Evolutionary conservation across 106 monocot species (phyloP).

Genomic region (Dendrobium catenatum): DNA sequence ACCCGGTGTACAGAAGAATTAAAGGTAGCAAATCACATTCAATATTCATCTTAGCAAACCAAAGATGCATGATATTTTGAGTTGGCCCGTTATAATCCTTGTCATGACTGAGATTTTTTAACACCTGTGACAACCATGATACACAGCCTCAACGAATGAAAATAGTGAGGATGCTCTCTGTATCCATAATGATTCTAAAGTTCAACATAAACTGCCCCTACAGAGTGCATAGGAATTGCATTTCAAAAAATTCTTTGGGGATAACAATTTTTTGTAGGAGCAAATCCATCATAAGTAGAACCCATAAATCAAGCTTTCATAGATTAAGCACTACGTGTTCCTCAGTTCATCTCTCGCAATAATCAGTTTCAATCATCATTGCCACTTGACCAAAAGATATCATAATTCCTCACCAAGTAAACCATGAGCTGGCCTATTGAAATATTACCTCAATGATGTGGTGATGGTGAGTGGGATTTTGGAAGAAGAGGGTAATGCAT

Average conservation of each 20-base stretch:
- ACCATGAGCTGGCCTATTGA: neutral
- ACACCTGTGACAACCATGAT: neutral
- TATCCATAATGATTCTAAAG: neutral
- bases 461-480: too few relatives aligned
- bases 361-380: neutral
- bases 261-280: neutral
- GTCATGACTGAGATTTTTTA: neutral
- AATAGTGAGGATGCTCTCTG: neutral
- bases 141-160: neutral
- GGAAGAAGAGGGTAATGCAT: too few relatives aligned
- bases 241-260: neutral
- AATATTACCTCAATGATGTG: neutral
- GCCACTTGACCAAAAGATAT: too few relatives aligned
- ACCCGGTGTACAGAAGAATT: neutral
- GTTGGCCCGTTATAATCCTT: neutral
- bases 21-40: neutral
- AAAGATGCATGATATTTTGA: neutral
- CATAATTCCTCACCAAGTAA: neutral
- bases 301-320: too few relatives aligned
- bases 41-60: neutral
- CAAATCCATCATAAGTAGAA: neutral
- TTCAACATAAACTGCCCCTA: neutral
- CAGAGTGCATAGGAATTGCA: neutral
- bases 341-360: neutral
- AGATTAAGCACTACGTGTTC: too few relatives aligned